Conservation (phyloP, 208 protist genomes). For the Crithidia expoeki region DNA sequence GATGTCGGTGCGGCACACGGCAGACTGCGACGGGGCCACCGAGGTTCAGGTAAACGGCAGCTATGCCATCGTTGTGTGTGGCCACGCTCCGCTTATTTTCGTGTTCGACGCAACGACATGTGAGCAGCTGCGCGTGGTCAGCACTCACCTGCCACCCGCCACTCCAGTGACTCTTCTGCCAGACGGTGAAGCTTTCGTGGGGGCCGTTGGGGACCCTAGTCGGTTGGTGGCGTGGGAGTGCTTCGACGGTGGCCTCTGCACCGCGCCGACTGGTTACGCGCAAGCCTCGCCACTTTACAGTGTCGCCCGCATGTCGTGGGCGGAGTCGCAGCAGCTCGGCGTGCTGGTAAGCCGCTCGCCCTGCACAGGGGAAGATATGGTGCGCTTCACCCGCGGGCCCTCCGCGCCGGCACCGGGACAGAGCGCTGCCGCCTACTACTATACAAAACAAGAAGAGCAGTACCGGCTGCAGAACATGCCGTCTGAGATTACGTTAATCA, state of each 20-base stretch:
- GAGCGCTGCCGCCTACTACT: conserved; percentile 17
- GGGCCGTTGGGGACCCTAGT: conserved; percentile 37
- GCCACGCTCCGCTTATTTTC: conserved; percentile 51
- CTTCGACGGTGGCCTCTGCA: conserved; percentile 62
- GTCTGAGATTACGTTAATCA: conserved; percentile 51
- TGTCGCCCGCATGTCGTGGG: conserved; percentile 60
- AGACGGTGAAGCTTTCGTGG: conserved; percentile 74
- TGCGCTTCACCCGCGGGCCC: conserved; percentile 18
- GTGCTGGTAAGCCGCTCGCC: conserved; percentile 52
- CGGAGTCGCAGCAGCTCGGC: conserved; percentile 54
- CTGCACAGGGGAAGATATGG: conserved; percentile 31
- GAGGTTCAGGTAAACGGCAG: conserved; percentile 49
- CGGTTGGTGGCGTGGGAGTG: conserved; percentile 65
- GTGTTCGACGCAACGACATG: conserved; percentile 61
- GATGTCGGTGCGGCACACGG: conserved; percentile 59
- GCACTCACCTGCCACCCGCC: conserved; percentile 41
- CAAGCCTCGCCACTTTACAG: conserved; percentile 40
- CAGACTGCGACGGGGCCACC: conserved; percentile 53
- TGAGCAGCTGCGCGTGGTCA: conserved; percentile 54
- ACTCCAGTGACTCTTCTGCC: conserved; percentile 52
- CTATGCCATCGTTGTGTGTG: conserved; percentile 64
- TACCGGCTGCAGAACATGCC: conserved; percentile 30
- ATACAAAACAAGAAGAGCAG: conserved; percentile 21
- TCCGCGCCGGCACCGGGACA: conserved; percentile 7
- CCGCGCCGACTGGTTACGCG: conserved; percentile 44